phyloP scores from a whole-genome alignment of 257 asterid genomes.

The Solanum chmielewskii region DNA sequence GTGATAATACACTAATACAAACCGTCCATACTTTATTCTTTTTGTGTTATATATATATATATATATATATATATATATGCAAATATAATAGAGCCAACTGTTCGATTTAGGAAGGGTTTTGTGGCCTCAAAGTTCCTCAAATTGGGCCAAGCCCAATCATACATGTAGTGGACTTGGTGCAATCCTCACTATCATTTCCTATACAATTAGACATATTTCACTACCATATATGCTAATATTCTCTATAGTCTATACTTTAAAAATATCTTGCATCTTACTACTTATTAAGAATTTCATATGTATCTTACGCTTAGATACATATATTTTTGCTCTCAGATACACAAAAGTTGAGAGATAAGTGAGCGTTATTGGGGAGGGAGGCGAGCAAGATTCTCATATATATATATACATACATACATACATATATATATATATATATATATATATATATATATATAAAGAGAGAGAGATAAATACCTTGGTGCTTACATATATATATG shows the following conservation, averaged over 20 bases:
- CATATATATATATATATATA: no score
- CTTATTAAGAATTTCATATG: background rate
- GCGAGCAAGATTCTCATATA: no score
- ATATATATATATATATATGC: background rate
- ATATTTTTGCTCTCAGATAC: rapidly evolving
- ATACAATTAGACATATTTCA: background rate
- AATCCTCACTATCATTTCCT: no score
- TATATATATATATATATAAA: no score
- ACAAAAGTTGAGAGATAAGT: background rate
- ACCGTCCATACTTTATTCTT: background rate
- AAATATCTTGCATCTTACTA: no score
- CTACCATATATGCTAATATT: background rate
- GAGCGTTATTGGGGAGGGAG: background rate
- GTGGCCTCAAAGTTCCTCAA: background rate
- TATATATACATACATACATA: no score
- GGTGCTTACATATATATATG: no score
- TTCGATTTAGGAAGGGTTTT: background rate
- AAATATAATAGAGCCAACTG: background rate
- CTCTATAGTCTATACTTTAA: background rate
- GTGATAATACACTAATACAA: background rate
- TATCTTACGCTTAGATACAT: background rate
- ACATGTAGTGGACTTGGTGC: background rate
- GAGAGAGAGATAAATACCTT: background rate
- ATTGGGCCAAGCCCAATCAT: background rate
- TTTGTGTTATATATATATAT: background rate